phyloP scores from a whole-genome alignment of 2,329 filamentous ascomycete species.

The Thelonectria rubi region DNA sequence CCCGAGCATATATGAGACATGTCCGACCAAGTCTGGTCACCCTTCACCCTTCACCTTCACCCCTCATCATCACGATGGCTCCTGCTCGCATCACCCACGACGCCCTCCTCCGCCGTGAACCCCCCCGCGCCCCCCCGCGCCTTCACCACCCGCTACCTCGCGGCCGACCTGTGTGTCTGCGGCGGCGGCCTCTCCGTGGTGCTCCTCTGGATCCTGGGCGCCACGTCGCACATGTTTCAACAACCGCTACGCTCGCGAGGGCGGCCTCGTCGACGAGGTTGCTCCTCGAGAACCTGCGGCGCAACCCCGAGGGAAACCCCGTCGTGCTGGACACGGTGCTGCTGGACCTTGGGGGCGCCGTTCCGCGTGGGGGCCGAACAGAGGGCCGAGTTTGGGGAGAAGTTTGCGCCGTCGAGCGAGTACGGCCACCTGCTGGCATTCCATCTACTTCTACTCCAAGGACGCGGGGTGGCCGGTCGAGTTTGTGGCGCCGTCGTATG shows the following conservation, averaged over 20 bases:
- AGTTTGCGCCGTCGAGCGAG: slow-evolving; percentile 37
- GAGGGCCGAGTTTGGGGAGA: slow-evolving; percentile 37
- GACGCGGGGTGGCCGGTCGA: slow-evolving; percentile 35
- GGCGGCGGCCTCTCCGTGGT: slow-evolving; percentile 39
- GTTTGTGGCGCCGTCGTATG: slow-evolving; percentile 39
- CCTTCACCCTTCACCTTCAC: not conserved
- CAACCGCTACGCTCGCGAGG: slow-evolving; percentile 40
- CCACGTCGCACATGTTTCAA: slow-evolving; percentile 43
- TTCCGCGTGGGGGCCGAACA: slow-evolving; percentile 39
- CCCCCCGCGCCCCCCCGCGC: slow-evolving; percentile 29
- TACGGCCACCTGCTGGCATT: slow-evolving; percentile 41
- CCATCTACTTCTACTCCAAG: slow-evolving; percentile 42
- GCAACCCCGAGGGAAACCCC: slow-evolving; percentile 41
- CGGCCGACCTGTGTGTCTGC: slow-evolving; percentile 44
- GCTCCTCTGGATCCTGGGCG: slow-evolving; percentile 39
- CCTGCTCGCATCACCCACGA: slow-evolving; percentile 33
- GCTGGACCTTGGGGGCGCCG: slow-evolving; percentile 38
- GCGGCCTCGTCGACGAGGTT: slow-evolving; percentile 40
- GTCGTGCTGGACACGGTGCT: slow-evolving; percentile 38
- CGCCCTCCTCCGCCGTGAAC: slow-evolving; percentile 32
- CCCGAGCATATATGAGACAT: slow-evolving; percentile 7
- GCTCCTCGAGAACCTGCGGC: slow-evolving; percentile 38
- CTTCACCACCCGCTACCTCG: slow-evolving; percentile 25
- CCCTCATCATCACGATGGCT: slow-evolving; percentile 28
- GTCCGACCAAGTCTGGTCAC: not conserved